Evolutionary conservation across 2,329 filamentous ascomycete species (phyloP), one percentile per base, ranked within the genome.

Genomic region (Bertia moriformis): DNA sequence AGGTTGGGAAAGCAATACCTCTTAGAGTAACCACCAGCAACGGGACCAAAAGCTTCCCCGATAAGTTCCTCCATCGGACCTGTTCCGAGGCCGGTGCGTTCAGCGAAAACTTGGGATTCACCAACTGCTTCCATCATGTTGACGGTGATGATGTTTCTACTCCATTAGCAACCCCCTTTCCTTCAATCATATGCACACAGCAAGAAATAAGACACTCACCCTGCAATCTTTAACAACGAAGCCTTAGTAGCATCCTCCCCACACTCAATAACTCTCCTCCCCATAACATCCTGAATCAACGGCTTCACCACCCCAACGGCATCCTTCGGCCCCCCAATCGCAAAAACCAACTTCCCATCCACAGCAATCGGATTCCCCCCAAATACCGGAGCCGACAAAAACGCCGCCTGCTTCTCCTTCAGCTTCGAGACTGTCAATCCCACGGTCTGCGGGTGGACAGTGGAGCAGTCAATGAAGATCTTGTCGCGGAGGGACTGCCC

Each of bases 41-140:
- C 43, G 1, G 57, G 50, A 0, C 60, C 60, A 41, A 60, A 62
- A 40, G 60, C 57, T 30, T 58, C 53, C 38, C 57, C 57, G 4
- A 69, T 52, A 0, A 71, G 54, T 0, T 56, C 44, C 37, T 69
- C 65, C 2, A 70, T 50, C 0, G 57, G 53, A 0, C 55, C 44
- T 4, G 51, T 54, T 0, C 61, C 56, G 0, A 71, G 53, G 0
- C 58, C 60, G 0, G 62, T 58, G 44, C 61, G 63, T 40, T 65
- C 63, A 0, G 66, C 67, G 10, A 70, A 53, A 0, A 66, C 60
- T 14, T 70, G 66, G 0, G 66, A 61, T 49, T 71, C 67, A 0
- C 60, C 58, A 3, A 71, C 52, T 0, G 68, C 49, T 39, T 66
- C 60, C 63, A 66, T 67, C 45, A 68, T 56, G 1, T 62, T 62